Conservation (phyloP, 2,329 filamentous ascomycete genomes). For the Stemphylium lycopersici region DNA sequence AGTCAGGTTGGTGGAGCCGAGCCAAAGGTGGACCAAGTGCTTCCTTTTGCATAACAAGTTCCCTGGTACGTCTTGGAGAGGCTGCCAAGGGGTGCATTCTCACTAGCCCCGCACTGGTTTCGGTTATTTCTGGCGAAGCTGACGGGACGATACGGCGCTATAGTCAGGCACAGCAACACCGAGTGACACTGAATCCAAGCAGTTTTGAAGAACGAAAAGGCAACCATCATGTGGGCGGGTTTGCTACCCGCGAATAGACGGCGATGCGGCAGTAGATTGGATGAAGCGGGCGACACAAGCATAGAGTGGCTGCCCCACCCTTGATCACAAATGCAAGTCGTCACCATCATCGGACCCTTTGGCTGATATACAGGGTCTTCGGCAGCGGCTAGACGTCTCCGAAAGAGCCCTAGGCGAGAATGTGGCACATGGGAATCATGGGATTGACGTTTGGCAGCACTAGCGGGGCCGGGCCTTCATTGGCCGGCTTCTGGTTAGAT, state of each 20-base stretch:
- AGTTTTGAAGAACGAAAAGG: background rate
- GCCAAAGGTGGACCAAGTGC: conserved; percentile 17
- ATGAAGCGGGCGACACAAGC: background rate
- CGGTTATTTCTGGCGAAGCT: conserved; percentile 18
- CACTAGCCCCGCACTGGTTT: conserved; percentile 9
- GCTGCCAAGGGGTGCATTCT: conserved; percentile 10
- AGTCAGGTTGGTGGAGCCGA: conserved; percentile 13
- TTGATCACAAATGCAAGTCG: conserved; percentile 14
- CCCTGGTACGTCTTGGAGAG: conserved; percentile 16
- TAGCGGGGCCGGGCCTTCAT: conserved; percentile 14
- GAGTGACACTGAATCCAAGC: conserved; percentile 1
- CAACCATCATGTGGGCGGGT: background rate
- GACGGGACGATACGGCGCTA: conserved; percentile 7
- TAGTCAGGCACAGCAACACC: conserved; percentile 7
- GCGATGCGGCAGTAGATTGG: background rate
- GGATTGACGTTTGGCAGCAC: conserved; percentile 18
- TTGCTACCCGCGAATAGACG: background rate
- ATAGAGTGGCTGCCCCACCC: background rate
- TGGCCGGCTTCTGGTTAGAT: conserved; percentile 17
- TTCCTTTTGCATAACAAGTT: conserved; percentile 34
- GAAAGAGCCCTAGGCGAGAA: conserved; percentile 3
- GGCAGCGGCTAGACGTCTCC: conserved; percentile 8
- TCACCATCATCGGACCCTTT: conserved; percentile 19
- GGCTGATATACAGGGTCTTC: conserved; percentile 16
- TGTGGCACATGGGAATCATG: conserved; percentile 21